phyloP scores from a whole-genome alignment of 2,329 filamentous ascomycete genomes.

The Ceratocystis harringtonii region DNA sequence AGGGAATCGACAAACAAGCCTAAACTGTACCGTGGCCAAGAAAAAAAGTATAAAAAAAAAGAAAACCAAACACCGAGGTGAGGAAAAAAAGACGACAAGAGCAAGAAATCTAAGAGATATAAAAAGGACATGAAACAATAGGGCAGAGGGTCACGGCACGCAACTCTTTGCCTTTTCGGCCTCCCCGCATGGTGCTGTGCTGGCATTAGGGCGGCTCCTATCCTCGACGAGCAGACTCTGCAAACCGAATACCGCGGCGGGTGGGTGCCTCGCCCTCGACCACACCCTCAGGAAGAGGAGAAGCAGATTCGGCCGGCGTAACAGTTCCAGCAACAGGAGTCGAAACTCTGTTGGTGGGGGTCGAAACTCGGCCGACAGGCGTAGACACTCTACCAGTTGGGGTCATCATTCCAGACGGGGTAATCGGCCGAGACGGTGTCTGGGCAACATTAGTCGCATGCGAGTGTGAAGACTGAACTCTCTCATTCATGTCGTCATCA shows the following conservation, averaged over 20 bases:
- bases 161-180: neutral
- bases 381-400: conserved; percentile 29
- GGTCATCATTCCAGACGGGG: conserved; percentile 34
- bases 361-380: conserved; percentile 24
- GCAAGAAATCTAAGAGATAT: neutral
- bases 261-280: conserved; percentile 31
- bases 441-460: conserved; percentile 26
- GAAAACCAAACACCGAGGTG: neutral
- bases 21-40: neutral
- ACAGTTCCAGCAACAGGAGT: conserved; percentile 25
- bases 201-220: neutral
- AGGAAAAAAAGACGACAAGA: neutral
- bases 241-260: conserved; percentile 46
- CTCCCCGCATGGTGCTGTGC: neutral
- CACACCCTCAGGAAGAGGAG: conserved; percentile 35
- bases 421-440: conserved; percentile 36
- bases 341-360: conserved; percentile 38
- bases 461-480: conserved; percentile 53
- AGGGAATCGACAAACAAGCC: neutral
- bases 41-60: neutral
- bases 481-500: conserved; percentile 41
- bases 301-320: conserved; percentile 34
- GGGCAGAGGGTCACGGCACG: neutral
- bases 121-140: neutral
- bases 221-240: conserved; percentile 27